These are phyloP conservation scores for Syzygium oleosum DNA, from an alignment of 345 rosid species.

Conservation along the genomic window DNA sequence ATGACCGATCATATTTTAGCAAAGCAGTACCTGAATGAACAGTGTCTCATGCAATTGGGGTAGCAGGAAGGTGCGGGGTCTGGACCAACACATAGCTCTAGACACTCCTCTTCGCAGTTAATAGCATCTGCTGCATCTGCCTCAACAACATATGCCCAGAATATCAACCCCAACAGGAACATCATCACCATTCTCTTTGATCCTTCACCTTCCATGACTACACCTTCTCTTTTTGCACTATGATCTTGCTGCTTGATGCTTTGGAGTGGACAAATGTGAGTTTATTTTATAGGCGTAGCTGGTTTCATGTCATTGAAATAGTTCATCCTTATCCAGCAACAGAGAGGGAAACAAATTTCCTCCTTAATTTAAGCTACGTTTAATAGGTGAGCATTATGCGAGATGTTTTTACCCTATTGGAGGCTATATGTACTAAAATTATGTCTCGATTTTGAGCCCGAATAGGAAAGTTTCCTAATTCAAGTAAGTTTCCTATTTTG, in stretches of 20 bases:
- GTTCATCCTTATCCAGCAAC: background rate
- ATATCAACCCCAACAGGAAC: background rate
- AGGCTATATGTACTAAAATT: background rate
- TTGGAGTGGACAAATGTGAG: background rate
- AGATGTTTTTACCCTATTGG: no score
- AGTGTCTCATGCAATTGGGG: background rate
- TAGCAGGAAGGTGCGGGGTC: fast-evolving
- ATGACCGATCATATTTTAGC: background rate
- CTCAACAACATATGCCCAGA: background rate
- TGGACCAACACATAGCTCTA: background rate
- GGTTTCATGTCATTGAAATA: background rate
- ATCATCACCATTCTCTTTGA: background rate
- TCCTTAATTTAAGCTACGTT: no score
- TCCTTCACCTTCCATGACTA: background rate
- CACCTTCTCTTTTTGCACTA: background rate
- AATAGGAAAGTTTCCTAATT: no score
- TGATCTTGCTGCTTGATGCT: background rate
- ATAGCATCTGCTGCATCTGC: background rate
- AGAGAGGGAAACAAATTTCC: no score
- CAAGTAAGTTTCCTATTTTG: no score
- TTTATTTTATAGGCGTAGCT: background rate
- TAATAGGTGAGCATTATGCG: no score
- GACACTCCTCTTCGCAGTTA: background rate
- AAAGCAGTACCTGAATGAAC: background rate
- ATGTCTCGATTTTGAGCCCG: no score